These are phyloP conservation scores for Melampsora allii-populina DNA, from an alignment of 1,284 basidiomycete genomes.

Conservation along the genomic window DNA sequence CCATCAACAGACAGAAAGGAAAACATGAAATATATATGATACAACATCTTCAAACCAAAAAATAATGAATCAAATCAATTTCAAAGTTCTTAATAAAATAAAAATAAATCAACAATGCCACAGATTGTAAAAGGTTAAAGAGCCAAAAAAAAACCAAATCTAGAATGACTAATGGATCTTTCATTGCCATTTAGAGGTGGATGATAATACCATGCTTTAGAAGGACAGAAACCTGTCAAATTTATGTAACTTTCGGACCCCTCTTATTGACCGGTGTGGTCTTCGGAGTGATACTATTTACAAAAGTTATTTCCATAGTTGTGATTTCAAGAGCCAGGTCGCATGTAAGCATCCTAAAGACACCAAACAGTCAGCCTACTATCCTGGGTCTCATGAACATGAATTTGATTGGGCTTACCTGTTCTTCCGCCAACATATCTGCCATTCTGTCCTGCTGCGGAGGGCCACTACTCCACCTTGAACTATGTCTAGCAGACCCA, in stretches of 20 bases:
- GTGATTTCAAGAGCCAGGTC: neutral
- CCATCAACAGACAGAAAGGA: neutral
- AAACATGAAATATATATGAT: neutral
- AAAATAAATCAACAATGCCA: neutral
- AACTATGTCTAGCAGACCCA: constrained; percentile 49
- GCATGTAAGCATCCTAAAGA: constrained; percentile 1
- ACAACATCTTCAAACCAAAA: neutral
- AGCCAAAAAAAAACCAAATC: neutral
- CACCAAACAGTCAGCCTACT: neutral
- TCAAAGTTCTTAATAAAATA: neutral
- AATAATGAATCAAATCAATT: too few species aligned
- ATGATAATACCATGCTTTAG: too few species aligned
- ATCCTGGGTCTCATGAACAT: neutral
- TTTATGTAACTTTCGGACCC: too few species aligned
- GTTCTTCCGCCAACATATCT: constrained; percentile 50
- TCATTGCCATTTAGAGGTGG: too few species aligned
- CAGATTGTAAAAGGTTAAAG: neutral
- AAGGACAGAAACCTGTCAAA: too few species aligned
- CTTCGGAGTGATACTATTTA: too few species aligned
- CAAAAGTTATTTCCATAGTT: too few species aligned
- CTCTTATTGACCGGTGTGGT: too few species aligned
- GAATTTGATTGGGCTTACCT: constrained; percentile 40
- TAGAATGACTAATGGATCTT: neutral
- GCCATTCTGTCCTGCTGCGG: constrained; percentile 47
- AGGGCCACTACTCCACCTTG: constrained; percentile 53